Base-by-base conservation (phyloP, 2,329 filamentous ascomycete genomes). In the Ambrosiella cleistominuta region DNA sequence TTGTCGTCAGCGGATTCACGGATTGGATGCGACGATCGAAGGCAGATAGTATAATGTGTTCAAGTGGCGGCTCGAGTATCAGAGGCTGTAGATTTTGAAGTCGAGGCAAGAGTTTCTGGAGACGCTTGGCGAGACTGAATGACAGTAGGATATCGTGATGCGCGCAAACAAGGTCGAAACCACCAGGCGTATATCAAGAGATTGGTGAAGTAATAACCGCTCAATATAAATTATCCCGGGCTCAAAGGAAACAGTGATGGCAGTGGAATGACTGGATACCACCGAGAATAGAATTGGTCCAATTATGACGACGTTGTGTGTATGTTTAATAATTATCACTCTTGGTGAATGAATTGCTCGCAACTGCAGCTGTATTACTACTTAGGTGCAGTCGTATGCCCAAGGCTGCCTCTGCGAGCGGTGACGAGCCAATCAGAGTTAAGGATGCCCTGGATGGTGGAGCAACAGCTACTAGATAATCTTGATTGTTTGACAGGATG, bases 371-470 rank as follows among this genome's bases (percentile, higher is more conserved):
- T 7, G 12, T 12, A 42, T 60, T 62, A 57, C 57, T 62, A 58
- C 64, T 60, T 62, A 62, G 63, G 59, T 58, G 61, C 58, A 54
- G 60, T 61, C 61, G 61, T 62, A 59, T 60, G 61, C 53, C 61
- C 62, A 61, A 65, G 63, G 64, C 64, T 65, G 64, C 64, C 64
- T 65, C 64, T 63, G 60, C 59, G 61, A 58, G 62, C 57, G 57
- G 60, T 58, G 39, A 1, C 44, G 8, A 27, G 35, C 55, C 59
- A 60, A 60, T 60, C 55, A 60, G 27, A 47, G 7, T 8, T 13
- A 8, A 17, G 9, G n/a, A 2, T 13, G 44, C 9, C 44, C 44
- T 15, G 9, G 19, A 15, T 35, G 12, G 59, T 60, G 59, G 59
- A 44, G 44, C 50, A 39, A 2, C 15, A 57, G 50, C 58, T 51